Percentiles rank a stretch among this genome's conserved stretches.
These are phyloP conservation scores for Suillus cothurnatus DNA, from an alignment of 768 basidiomycete species.

Conservation along the genomic window DNA sequence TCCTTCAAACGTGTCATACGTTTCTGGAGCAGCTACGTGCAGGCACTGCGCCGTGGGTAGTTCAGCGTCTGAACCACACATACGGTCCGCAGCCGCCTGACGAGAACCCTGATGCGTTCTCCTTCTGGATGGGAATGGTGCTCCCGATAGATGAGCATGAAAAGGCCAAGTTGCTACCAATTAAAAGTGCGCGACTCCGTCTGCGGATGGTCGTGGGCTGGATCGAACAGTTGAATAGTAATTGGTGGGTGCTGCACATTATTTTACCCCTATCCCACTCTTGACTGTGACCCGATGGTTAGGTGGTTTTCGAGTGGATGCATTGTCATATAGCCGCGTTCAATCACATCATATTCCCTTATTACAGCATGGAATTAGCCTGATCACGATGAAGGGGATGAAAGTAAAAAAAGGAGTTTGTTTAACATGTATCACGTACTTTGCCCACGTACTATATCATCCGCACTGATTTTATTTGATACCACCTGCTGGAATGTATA, in stretches of 20 bases:
- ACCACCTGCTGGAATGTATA: neutral
- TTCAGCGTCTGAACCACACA: conserved; percentile 79
- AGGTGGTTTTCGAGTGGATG: conserved; percentile 83
- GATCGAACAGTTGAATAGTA: conserved; percentile 78
- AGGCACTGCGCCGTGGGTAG: conserved; percentile 91
- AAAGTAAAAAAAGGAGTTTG: neutral
- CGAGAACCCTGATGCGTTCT: conserved; percentile 66
- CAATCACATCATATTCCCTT: conserved; percentile 1
- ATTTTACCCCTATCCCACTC: conserved; percentile 16
- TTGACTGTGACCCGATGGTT: conserved; percentile 25
- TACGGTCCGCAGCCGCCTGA: conserved; percentile 74
- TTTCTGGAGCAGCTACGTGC: conserved; percentile 63
- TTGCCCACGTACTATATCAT: conserved; percentile 1
- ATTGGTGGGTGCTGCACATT: conserved; percentile 45
- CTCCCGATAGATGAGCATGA: conserved; percentile 91
- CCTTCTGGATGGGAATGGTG: conserved; percentile 89
- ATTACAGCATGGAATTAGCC: neutral
- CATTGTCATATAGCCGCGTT: conserved; percentile 44
- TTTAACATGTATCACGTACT: conserved; percentile 4
- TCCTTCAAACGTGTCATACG: conserved; percentile 56
- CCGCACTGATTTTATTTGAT: conserved; percentile 1
- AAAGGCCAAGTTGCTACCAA: conserved; percentile 84
- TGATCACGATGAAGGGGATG: neutral
- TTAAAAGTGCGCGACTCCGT: conserved; percentile 75
- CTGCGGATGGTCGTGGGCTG: conserved; percentile 88